Evolutionary conservation across 2,329 filamentous ascomycete genomes (phyloP).

Genomic region (Alternaria solani): DNA sequence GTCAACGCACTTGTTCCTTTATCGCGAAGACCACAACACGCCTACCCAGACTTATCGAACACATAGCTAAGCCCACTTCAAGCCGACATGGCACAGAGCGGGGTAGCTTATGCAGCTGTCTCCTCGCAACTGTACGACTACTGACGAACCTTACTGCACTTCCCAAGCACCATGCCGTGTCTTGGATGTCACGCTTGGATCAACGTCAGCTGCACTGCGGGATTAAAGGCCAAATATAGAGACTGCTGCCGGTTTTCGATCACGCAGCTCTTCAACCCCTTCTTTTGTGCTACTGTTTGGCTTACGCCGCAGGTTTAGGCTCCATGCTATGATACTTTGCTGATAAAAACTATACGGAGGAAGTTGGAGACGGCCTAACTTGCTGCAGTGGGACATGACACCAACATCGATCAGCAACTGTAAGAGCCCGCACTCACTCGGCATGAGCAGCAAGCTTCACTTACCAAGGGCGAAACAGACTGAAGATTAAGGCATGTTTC

Average conservation of each 20-base stretch:
- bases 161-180: slow-evolving; percentile 12
- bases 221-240: slow-evolving; percentile 4
- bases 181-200: slow-evolving; percentile 14
- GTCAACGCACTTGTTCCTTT: neutral
- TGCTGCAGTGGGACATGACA: slow-evolving; percentile 7
- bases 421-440: neutral
- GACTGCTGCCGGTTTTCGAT: slow-evolving; percentile 6
- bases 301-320: slow-evolving; percentile 3
- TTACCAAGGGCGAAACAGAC: neutral
- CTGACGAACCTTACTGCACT: slow-evolving; percentile 14
- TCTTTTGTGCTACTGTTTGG: slow-evolving; percentile 7
- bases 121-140: slow-evolving; percentile 15
- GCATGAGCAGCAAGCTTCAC: slow-evolving; percentile 5
- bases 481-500: neutral
- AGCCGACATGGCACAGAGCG: slow-evolving; percentile 12
- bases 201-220: slow-evolving; percentile 21
- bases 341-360: neutral
- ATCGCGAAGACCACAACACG: neutral
- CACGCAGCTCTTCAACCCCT: slow-evolving; percentile 9
- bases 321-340: neutral
- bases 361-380: slow-evolving; percentile 1
- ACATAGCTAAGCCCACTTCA: slow-evolving; percentile 2
- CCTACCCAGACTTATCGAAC: neutral
- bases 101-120: slow-evolving; percentile 12
- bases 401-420: neutral